A percentile compares a stretch with the other conserved stretches of the same genome.
Conservation (phyloP, 257 asterid genomes). For the Penstemon newberryi region DNA sequence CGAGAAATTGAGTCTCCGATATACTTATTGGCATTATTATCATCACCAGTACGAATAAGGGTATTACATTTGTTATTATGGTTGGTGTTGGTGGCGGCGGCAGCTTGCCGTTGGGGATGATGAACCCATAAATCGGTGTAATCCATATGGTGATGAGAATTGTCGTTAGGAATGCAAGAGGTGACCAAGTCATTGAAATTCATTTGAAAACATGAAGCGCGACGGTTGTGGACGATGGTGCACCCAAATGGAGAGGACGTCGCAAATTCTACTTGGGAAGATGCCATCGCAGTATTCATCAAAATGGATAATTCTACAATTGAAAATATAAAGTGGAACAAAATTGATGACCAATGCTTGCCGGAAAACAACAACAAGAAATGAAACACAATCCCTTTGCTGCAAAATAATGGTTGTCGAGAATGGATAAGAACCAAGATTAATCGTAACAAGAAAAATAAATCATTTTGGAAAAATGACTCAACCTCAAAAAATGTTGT, state of each 20-base stretch:
- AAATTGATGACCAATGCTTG: too few species aligned
- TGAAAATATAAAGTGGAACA: too few species aligned
- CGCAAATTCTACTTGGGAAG: slow-evolving; percentile 47
- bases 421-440: too few species aligned
- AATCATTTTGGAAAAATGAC: too few species aligned
- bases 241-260: slow-evolving; percentile 34
- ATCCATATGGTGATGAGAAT: slow-evolving; percentile 30
- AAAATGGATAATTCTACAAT: too few species aligned
- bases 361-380: too few species aligned
- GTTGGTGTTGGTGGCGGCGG: slow-evolving; percentile 17
- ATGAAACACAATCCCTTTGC: too few species aligned
- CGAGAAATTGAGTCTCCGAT: not conserved
- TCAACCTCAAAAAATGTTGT: too few species aligned
- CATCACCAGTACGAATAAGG: not conserved
- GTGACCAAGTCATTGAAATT: slow-evolving; percentile 24
- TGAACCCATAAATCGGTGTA: slow-evolving; percentile 69
- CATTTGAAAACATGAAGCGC: slow-evolving; percentile 30
- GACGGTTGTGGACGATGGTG: slow-evolving; percentile 25
- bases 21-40: not conserved
- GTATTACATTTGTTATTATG: not conserved
- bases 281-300: slow-evolving; percentile 31
- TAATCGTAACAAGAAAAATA: too few species aligned
- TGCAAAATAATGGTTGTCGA: too few species aligned
- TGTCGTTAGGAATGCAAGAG: slow-evolving; percentile 31
- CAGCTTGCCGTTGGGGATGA: slow-evolving; percentile 46